A percentile compares a stretch with the other conserved stretches of the same genome.
Evolutionary conservation across 2,329 filamentous ascomycete species (phyloP).

Genomic region (Aspergillus costaricaensis): DNA sequence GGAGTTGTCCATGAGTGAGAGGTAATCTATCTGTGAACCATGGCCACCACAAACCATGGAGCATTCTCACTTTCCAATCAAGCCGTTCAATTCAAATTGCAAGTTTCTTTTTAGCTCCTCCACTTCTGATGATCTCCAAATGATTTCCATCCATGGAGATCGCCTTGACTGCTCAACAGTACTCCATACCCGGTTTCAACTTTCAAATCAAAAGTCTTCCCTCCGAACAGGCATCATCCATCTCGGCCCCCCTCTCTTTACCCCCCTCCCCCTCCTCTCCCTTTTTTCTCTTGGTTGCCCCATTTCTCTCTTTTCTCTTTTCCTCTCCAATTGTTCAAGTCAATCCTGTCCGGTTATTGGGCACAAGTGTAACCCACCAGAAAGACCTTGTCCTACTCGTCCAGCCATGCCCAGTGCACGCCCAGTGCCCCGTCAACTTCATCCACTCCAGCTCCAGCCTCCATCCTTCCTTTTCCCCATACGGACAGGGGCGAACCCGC

Average conservation of each 20-base stretch:
- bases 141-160: constrained; percentile 2
- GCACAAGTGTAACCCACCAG: neutral
- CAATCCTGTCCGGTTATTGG: neutral
- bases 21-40: neutral
- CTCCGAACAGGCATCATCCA: neutral
- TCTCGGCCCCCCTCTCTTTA: neutral
- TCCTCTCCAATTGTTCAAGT: neutral
- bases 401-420: neutral
- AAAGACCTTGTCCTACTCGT: neutral
- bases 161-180: neutral
- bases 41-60: neutral
- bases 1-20: neutral
- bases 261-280: neutral
- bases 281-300: too few species aligned
- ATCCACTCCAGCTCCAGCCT: neutral
- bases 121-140: constrained; percentile 3
- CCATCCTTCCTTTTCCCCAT: constrained; percentile 1
- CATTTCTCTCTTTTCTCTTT: too few species aligned
- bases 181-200: neutral
- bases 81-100: neutral
- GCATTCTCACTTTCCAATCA: neutral
- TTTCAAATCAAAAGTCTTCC: neutral
- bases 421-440: neutral
- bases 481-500: constrained; percentile 5
- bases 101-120: neutral